Percentiles rank a stretch among this genome's conserved stretches.
Conservation (phyloP, 1,284 basidiomycete species). For the Rhodotorula sp. region DNA sequence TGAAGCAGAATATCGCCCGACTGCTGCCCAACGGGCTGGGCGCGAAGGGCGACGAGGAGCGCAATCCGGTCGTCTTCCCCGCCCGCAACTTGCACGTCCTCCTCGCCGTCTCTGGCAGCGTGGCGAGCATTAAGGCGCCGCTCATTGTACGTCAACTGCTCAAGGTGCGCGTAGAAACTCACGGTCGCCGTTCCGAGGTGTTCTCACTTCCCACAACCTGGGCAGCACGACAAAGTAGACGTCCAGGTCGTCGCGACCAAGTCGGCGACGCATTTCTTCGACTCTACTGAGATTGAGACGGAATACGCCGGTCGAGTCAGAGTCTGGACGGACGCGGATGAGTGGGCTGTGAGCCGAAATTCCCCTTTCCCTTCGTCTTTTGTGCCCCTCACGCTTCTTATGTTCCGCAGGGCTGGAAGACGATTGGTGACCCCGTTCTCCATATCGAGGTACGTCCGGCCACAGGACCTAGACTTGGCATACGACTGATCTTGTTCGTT, state of each 20-base stretch:
- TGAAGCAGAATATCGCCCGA: conserved; percentile 9
- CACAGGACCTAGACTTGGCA: background rate
- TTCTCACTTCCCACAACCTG: background rate
- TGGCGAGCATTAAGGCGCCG: conserved; percentile 89
- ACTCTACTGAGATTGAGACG: conserved; percentile 57
- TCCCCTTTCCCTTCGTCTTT: conserved; percentile 11
- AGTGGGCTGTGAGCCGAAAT: conserved; percentile 69
- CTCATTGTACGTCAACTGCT: conserved; percentile 77
- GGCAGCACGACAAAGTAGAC: conserved; percentile 67
- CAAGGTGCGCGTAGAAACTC: conserved; percentile 55
- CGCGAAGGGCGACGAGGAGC: conserved; percentile 37
- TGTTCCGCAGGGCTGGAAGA: conserved; percentile 57
- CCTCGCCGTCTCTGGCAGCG: conserved; percentile 84
- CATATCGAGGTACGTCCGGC: conserved; percentile 70
- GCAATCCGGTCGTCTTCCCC: conserved; percentile 36
- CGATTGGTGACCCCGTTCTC: conserved; percentile 85
- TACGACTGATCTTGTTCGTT: background rate
- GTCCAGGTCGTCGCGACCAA: conserved; percentile 83
- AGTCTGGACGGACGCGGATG: conserved; percentile 87
- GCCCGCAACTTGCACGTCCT: conserved; percentile 61
- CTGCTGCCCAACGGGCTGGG: conserved; percentile 40
- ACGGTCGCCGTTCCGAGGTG: too few relatives aligned
- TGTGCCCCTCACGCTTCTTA: background rate
- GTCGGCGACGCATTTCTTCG: conserved; percentile 74
- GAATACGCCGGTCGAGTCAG: conserved; percentile 54